A percentile compares a stretch with the other conserved stretches of the same genome.
phyloP scores from a whole-genome alignment of 495 filamentous ascomycete genomes.

The Daldinia childiae region DNA sequence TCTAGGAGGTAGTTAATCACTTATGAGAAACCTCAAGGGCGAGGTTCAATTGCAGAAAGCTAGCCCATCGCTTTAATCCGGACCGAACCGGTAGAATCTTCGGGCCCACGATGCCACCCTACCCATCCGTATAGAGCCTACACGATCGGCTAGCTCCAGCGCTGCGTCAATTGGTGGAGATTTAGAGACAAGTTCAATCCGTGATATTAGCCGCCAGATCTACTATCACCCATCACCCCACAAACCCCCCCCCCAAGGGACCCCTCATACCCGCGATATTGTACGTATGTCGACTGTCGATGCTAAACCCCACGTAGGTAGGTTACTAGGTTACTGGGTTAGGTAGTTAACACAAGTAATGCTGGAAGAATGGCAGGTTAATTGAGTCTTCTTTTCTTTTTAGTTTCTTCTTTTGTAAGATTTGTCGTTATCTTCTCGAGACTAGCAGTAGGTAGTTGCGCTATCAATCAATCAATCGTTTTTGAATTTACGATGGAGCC shows the following conservation, averaged over 20 bases:
- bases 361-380: slow-evolving; percentile 5
- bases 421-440: background rate
- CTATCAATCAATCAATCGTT: slow-evolving; percentile 17
- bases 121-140: slow-evolving; percentile 18
- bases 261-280: slow-evolving; percentile 28
- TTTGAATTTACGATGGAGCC: slow-evolving; percentile 41
- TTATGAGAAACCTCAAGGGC: background rate
- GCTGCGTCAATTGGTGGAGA: slow-evolving; percentile 39
- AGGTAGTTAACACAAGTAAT: slow-evolving; percentile 23
- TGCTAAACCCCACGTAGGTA: slow-evolving; percentile 33
- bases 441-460: background rate
- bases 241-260: slow-evolving; percentile 35
- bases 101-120: background rate
- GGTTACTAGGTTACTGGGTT: too few species aligned
- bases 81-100: slow-evolving; percentile 39
- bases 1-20: too few species aligned
- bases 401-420: slow-evolving; percentile 3
- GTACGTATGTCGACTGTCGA: slow-evolving; percentile 23
- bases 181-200: slow-evolving; percentile 38
- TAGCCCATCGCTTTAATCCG: slow-evolving; percentile 34
- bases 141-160: slow-evolving; percentile 20
- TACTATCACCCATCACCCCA: slow-evolving; percentile 41
- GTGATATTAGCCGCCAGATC: slow-evolving; percentile 47
- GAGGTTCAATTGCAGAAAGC: background rate
- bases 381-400: slow-evolving; percentile 5